Conservation (phyloP, 2,329 filamentous ascomycete genomes). For the Penicillium sp. region DNA sequence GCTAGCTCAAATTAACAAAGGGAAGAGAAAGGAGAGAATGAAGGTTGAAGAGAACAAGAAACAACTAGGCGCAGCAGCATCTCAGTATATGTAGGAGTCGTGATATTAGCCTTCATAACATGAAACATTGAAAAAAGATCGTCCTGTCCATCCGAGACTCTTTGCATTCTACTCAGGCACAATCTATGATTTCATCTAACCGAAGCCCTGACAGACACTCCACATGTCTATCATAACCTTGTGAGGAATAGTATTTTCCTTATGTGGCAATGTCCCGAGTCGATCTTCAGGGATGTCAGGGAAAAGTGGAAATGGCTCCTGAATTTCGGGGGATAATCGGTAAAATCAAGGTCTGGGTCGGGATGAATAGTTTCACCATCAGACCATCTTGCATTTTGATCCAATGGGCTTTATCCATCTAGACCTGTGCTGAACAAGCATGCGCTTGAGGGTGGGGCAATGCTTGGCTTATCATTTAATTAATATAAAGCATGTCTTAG, state of each 20-base stretch:
- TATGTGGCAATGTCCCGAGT: background rate
- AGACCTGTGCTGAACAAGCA: background rate
- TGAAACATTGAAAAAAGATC: slow-evolving; percentile 1
- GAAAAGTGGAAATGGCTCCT: background rate
- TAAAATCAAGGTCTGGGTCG: background rate
- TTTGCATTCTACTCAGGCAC: background rate
- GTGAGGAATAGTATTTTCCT: background rate
- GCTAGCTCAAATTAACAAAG: slow-evolving; percentile 8
- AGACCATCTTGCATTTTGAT: too few species aligned
- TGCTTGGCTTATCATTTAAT: background rate
- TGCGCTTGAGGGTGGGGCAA: background rate
- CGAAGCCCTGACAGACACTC: background rate
- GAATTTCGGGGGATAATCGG: background rate
- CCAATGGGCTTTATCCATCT: background rate
- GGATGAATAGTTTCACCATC: background rate
- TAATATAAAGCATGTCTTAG: background rate
- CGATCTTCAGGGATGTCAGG: background rate
- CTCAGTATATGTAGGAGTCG: background rate
- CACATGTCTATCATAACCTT: slow-evolving; percentile 9
- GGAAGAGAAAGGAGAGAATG: background rate
- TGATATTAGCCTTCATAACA: background rate
- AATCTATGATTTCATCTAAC: background rate
- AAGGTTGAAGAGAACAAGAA: background rate
- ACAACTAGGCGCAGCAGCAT: background rate
- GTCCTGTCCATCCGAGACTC: background rate